phyloP scores from a whole-genome alignment of 2,329 filamentous ascomycete genomes.

The Fusarium sp. region DNA sequence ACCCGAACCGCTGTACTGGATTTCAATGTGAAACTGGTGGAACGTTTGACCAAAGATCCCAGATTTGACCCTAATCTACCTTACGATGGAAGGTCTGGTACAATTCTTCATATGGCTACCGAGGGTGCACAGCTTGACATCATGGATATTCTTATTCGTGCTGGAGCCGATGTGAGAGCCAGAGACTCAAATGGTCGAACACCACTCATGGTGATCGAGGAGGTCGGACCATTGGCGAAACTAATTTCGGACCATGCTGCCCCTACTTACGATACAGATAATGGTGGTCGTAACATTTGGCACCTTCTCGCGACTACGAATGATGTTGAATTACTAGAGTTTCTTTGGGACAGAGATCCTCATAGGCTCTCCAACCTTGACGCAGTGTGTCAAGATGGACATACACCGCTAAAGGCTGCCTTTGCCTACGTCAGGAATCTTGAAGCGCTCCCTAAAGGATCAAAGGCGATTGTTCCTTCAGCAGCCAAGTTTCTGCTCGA shows the following conservation, averaged over 20 bases:
- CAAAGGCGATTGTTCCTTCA: not conserved
- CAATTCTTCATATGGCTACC: constrained; percentile 52
- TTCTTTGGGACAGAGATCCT: constrained; percentile 51
- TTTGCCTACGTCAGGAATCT: constrained; percentile 42
- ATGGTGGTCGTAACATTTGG: constrained; percentile 55
- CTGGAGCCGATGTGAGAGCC: constrained; percentile 48
- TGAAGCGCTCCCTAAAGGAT: not conserved
- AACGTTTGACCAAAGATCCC: constrained; percentile 49
- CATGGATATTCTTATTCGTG: constrained; percentile 48
- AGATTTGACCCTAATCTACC: constrained; percentile 51
- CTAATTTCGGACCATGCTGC: constrained; percentile 48
- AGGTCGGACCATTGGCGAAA: constrained; percentile 41
- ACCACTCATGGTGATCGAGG: constrained; percentile 54
- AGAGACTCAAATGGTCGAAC: constrained; percentile 51
- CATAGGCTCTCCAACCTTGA: constrained; percentile 48
- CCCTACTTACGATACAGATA: constrained; percentile 50
- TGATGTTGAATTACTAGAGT: constrained; percentile 49
- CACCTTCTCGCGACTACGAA: constrained; percentile 54
- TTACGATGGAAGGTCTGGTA: constrained; percentile 38
- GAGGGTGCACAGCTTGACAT: constrained; percentile 45
- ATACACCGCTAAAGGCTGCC: constrained; percentile 53
- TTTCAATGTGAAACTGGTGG: constrained; percentile 42
- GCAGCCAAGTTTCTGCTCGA: constrained; percentile 41
- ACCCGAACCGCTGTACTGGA: constrained; percentile 48
- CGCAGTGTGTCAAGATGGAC: constrained; percentile 32